phyloP scores from a whole-genome alignment of 2,329 filamentous ascomycete species.

The Colletotrichum plurivorum region DNA sequence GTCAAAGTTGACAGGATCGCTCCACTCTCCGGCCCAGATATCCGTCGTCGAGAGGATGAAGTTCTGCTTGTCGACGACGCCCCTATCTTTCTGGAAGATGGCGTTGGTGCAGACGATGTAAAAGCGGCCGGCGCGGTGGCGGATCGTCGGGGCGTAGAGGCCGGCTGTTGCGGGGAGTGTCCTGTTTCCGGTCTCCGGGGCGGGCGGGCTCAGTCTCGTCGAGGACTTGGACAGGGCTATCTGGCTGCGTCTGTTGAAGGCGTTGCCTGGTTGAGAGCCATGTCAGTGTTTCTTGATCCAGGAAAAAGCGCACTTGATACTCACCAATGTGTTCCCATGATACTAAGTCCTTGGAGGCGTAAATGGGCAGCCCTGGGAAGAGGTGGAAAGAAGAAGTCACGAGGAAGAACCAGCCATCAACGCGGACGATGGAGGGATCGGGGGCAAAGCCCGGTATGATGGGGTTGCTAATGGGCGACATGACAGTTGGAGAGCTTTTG shows the following conservation, averaged over 20 bases:
- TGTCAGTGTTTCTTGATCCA: neutral
- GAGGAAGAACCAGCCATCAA: slow-evolving; percentile 48
- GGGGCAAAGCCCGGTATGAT: slow-evolving; percentile 50
- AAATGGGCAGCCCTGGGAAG: slow-evolving; percentile 66
- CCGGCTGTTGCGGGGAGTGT: slow-evolving; percentile 23
- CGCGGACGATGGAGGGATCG: slow-evolving; percentile 48
- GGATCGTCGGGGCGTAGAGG: slow-evolving; percentile 46
- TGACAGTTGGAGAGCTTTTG: neutral
- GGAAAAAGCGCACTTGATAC: neutral
- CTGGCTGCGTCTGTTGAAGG: slow-evolving; percentile 5
- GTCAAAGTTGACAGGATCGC: slow-evolving; percentile 49
- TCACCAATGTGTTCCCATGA: slow-evolving; percentile 48
- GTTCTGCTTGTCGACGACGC: slow-evolving; percentile 16
- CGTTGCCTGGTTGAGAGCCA: slow-evolving; percentile 2
- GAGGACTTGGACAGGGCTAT: neutral
- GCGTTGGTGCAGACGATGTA: slow-evolving; percentile 46
- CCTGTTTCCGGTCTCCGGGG: neutral
- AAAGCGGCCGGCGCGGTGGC: slow-evolving; percentile 42
- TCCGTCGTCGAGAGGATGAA: slow-evolving; percentile 43
- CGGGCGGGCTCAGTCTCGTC: slow-evolving; percentile 9
- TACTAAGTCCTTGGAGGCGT: slow-evolving; percentile 50
- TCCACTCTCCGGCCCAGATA: slow-evolving; percentile 45
- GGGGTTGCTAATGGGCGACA: slow-evolving; percentile 42
- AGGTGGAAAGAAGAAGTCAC: slow-evolving; percentile 74
- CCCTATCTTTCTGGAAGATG: neutral